Percentiles rank a stretch among this genome's conserved stretches.
These are phyloP conservation scores for Cladosporium velox DNA, from an alignment of 2,329 filamentous ascomycete genomes.

Conservation along the genomic window DNA sequence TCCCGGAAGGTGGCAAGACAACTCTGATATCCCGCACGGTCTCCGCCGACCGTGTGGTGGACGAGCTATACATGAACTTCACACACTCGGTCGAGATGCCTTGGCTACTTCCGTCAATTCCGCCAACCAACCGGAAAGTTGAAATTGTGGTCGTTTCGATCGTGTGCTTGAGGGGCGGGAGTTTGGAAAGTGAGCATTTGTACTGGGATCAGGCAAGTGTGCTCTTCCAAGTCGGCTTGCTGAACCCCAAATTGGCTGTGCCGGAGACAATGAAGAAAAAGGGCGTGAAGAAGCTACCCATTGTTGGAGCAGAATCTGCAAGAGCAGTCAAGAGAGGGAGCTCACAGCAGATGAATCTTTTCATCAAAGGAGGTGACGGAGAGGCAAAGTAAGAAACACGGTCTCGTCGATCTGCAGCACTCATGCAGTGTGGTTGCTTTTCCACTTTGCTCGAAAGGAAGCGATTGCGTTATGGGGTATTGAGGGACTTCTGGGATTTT, in stretches of 20 bases:
- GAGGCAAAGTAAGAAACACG: background rate
- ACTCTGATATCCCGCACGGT: slow-evolving; percentile 60
- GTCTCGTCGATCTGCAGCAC: background rate
- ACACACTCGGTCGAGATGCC: slow-evolving; percentile 58
- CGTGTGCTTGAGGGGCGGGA: slow-evolving; percentile 56
- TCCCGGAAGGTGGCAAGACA: slow-evolving; percentile 53
- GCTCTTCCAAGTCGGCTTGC: slow-evolving; percentile 58
- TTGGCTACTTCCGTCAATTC: slow-evolving; percentile 62
- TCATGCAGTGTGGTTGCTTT: background rate
- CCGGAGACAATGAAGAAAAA: slow-evolving; percentile 48
- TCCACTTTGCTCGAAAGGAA: background rate
- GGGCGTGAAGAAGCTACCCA: slow-evolving; percentile 50
- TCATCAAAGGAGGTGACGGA: slow-evolving; percentile 33
- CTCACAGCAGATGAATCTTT: slow-evolving; percentile 46
- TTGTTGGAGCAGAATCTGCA: slow-evolving; percentile 49
- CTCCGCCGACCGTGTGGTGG: slow-evolving; percentile 61
- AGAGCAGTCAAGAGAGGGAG: slow-evolving; percentile 50
- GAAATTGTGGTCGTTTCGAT: slow-evolving; percentile 59
- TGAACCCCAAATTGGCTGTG: slow-evolving; percentile 56
- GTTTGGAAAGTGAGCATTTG: slow-evolving; percentile 58
- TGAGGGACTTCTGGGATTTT: background rate
- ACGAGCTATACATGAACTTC: slow-evolving; percentile 60
- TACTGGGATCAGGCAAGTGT: slow-evolving; percentile 67
- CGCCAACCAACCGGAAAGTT: slow-evolving; percentile 58
- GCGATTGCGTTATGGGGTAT: background rate